Evolutionary conservation across 345 rosid species (phyloP).

Genomic region (Arabidopsis thaliana): DNA sequence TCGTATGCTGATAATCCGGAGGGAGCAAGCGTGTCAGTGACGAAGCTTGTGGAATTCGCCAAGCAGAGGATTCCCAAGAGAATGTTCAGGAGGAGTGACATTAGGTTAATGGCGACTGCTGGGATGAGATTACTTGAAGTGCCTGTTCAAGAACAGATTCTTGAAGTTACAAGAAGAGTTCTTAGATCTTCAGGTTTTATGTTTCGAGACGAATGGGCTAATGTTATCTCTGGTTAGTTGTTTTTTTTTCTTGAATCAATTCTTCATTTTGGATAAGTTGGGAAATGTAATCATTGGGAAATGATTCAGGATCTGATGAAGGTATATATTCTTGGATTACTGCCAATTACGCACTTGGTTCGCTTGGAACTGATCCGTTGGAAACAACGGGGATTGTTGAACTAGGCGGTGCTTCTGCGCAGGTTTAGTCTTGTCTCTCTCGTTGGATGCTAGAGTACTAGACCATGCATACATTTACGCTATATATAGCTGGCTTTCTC

Average conservation of each 20-base stretch:
- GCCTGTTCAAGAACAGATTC: slow-evolving; percentile 59
- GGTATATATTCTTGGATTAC: slow-evolving; percentile 93
- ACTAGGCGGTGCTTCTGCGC: slow-evolving; percentile 97
- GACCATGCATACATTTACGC: no score
- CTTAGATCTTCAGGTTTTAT: slow-evolving; percentile 69
- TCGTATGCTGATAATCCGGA: slow-evolving; percentile 61
- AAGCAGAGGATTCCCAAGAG: slow-evolving; percentile 60
- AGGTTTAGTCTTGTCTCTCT: slow-evolving; percentile 53
- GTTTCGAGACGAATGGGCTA: slow-evolving; percentile 73
- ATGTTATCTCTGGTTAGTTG: slow-evolving; percentile 73
- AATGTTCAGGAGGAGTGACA: slow-evolving; percentile 70
- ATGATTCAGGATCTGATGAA: slow-evolving; percentile 77
- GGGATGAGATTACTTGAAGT: slow-evolving; percentile 79
- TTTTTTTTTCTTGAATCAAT: background rate
- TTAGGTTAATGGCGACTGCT: slow-evolving; percentile 93
- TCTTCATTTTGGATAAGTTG: background rate
- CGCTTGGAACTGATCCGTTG: slow-evolving; percentile 79
- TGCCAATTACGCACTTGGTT: slow-evolving; percentile 79
- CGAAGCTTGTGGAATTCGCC: slow-evolving; percentile 69
- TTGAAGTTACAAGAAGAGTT: slow-evolving; percentile 57
- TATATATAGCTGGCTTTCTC: no score
- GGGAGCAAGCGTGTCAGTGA: slow-evolving; percentile 60
- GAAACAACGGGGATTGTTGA: slow-evolving; percentile 86
- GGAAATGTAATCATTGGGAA: background rate
- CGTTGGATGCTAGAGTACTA: background rate